These are phyloP conservation scores for Dothistroma pini DNA, from an alignment of 2,329 filamentous ascomycete species.

Conservation along the genomic window DNA sequence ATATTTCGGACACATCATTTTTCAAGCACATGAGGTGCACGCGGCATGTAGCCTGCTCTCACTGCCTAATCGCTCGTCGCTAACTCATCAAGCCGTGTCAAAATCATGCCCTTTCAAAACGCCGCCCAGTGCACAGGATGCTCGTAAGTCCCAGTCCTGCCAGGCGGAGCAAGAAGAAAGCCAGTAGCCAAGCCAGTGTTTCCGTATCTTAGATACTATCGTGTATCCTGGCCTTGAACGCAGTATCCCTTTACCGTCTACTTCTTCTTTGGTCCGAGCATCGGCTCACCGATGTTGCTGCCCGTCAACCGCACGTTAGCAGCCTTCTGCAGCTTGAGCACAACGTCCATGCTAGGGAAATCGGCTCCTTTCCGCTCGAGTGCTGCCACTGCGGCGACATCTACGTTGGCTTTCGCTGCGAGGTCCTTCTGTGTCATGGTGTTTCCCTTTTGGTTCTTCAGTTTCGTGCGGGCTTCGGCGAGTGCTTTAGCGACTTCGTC, in stretches of 20 bases:
- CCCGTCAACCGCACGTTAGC: constrained; percentile 39
- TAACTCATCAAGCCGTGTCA: constrained; percentile 1
- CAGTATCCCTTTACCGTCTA: constrained; percentile 4
- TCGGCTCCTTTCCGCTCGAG: constrained; percentile 77
- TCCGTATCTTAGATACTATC: background rate
- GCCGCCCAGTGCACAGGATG: background rate
- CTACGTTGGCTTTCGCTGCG: constrained; percentile 87
- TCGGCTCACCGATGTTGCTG: constrained; percentile 68
- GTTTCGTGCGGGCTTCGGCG: constrained; percentile 69
- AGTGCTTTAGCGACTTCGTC: constrained; percentile 78
- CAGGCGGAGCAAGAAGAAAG: background rate
- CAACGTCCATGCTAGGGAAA: constrained; percentile 82
- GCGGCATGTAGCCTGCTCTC: background rate
- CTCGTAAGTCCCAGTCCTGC: background rate
- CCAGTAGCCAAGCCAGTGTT: background rate
- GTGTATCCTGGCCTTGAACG: background rate
- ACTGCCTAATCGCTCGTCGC: constrained; percentile 2
- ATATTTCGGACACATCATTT: background rate
- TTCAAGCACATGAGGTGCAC: background rate
- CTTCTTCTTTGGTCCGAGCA: constrained; percentile 73
- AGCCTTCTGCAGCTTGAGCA: constrained; percentile 72
- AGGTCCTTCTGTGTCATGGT: constrained; percentile 85
- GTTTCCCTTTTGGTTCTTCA: constrained; percentile 69
- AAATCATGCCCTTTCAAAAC: background rate
- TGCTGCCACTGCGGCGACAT: constrained; percentile 71